These are phyloP conservation scores for Phytophthora crassamura DNA, from an alignment of 352 stramenopile genomes.

Conservation along the genomic window DNA sequence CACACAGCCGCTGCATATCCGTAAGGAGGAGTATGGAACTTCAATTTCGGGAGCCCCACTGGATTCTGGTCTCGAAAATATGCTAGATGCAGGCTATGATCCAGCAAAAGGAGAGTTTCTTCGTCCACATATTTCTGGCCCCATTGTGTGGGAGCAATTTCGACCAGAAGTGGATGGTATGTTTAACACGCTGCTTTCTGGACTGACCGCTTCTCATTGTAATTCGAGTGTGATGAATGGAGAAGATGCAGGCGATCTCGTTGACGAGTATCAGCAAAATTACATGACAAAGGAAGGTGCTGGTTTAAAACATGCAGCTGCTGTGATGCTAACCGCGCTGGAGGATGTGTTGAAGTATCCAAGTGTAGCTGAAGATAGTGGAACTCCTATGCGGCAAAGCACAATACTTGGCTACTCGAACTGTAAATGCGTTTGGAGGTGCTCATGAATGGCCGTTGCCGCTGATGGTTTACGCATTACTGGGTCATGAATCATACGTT, in stretches of 20 bases:
- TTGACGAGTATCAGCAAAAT: slow-evolving; percentile 13
- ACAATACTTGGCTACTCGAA: slow-evolving; percentile 5
- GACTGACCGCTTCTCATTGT: background rate
- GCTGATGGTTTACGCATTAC: background rate
- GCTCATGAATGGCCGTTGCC: slow-evolving; percentile 7
- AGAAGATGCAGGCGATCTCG: slow-evolving; percentile 7
- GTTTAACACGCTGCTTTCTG: background rate
- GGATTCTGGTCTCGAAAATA: too few species aligned
- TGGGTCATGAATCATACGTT: background rate
- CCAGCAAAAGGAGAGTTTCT: background rate
- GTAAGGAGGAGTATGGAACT: too few species aligned
- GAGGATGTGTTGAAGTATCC: slow-evolving; percentile 1
- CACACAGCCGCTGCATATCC: background rate
- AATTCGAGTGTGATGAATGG: background rate
- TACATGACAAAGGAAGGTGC: slow-evolving; percentile 15
- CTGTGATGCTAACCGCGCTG: background rate
- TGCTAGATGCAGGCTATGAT: slow-evolving; percentile 2
- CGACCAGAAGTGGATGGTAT: background rate
- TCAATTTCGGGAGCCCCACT: too few species aligned
- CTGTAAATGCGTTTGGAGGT: slow-evolving; percentile 6
- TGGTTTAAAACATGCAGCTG: slow-evolving; percentile 5
- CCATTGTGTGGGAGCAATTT: slow-evolving; percentile 1
- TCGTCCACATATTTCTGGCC: background rate
- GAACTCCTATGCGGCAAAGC: background rate
- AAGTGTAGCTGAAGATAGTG: background rate